Conservation (phyloP, 352 stramenopile genomes). For the Pythium guiyangense region DNA sequence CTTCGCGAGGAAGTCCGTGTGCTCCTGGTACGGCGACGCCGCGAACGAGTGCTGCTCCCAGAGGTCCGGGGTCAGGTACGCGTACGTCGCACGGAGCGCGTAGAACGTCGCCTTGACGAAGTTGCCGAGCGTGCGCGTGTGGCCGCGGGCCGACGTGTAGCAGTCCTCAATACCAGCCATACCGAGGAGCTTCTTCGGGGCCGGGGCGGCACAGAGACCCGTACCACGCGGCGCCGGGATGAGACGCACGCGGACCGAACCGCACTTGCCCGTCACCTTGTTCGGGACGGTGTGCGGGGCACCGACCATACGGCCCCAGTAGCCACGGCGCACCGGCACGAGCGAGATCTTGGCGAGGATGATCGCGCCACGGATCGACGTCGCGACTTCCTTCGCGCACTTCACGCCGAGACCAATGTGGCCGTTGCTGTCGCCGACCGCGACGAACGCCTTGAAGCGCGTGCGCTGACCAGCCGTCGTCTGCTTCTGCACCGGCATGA, state of each 20-base stretch:
- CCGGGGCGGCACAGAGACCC: constrained; percentile 97
- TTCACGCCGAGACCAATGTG: constrained; percentile 99
- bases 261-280: constrained; percentile 99
- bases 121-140: constrained; percentile 99
- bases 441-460: constrained; percentile 99
- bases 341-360: constrained; percentile 99
- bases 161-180: constrained; percentile 99
- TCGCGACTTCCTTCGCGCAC: constrained; percentile 99
- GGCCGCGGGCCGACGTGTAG: constrained; percentile 94
- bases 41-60: constrained; percentile 96
- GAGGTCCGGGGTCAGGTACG: constrained; percentile 98
- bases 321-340: constrained; percentile 97
- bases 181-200: constrained; percentile 98
- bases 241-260: constrained; percentile 97
- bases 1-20: constrained; percentile 99
- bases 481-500: constrained; percentile 99
- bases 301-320: constrained; percentile 97
- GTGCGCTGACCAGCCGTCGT: constrained; percentile 99
- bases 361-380: constrained; percentile 98
- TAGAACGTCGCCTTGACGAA: constrained; percentile 99
- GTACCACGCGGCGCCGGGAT: constrained; percentile 99
- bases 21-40: constrained; percentile 96
- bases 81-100: constrained; percentile 96
- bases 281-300: constrained; percentile 96
- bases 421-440: constrained; percentile 97